Evolutionary conservation across 306 rosid genomes (phyloP), one percentile per base, ranked within the genome.

Genomic region (Rosa lucieae): DNA sequence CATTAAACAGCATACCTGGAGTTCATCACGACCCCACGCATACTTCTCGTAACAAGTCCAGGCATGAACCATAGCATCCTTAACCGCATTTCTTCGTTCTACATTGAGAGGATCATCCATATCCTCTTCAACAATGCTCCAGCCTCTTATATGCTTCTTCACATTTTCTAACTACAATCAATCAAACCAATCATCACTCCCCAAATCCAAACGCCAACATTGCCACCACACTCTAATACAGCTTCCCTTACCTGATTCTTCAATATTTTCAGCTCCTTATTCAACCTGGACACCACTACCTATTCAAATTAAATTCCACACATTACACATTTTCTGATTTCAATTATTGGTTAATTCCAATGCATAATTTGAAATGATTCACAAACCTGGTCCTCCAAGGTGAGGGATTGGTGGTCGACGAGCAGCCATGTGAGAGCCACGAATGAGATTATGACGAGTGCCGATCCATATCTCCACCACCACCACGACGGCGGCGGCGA

Each of bases 1-100:
- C 61, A 70, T 21, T 43, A 42, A 58, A 48, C 43, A 59, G 55
- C 39, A 23, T 29, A 35, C 93, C 92, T 90, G 84, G 71, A 90
- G 94, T 79, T 90, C 92, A 77, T 90, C 94, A 67, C 11, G 86
- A 77, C 92, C 94, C 94, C 94, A 90, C 1, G 91, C 94, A 83
- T 81, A 88, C 80, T 81, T 88, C 84, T 88, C 94, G 82, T 88
- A 90, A 68, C 86, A 83, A 53, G 85, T 29, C 94, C 94, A 88
- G n/a, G 94, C 94, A 77, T 77, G 70, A 80, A 85, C 26, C 59
- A 77, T 90, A 32, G 92, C 91, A 32, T 90, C 90, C 79, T 74
- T 90, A 67, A 90, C 86, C 42, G 81, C 85, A 17, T 77, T 82
- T 66, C 90, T 83, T 62, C 94, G 78, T 63, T 81, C 63, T 13